Evolutionary conservation across 1,284 basidiomycete species (phyloP).

Genomic region (Rhodotorula sp.): DNA sequence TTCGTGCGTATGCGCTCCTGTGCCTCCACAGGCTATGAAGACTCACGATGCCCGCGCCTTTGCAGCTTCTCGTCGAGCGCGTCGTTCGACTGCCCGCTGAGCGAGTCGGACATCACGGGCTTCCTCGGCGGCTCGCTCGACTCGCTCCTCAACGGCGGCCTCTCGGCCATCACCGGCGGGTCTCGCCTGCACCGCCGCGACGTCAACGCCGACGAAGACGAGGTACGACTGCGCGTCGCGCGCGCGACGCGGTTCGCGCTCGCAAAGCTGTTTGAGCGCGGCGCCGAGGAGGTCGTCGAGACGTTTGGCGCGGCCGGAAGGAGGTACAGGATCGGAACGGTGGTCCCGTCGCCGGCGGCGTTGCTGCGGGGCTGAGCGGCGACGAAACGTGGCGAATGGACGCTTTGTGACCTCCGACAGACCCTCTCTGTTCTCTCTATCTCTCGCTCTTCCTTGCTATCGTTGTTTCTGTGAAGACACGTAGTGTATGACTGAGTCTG

Average conservation of each 20-base stretch:
- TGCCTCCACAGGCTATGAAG: neutral
- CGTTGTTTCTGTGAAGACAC: neutral
- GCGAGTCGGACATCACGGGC: conserved; percentile 33
- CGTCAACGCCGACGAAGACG: neutral
- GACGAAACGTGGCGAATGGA: neutral
- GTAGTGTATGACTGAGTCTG: too few species aligned
- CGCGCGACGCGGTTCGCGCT: conserved; percentile 18
- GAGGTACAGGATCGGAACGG: conserved; percentile 18
- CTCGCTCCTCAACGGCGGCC: conserved; percentile 10
- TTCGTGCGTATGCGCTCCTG: conserved; percentile 16
- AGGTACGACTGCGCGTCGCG: neutral
- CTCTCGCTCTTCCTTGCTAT: neutral
- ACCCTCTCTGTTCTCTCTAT: neutral
- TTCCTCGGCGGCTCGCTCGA: conserved; percentile 25
- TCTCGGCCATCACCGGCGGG: neutral
- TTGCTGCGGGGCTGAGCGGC: neutral
- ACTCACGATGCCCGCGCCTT: too few species aligned
- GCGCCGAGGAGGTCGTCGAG: neutral
- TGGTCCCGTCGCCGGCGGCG: neutral
- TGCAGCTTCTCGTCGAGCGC: conserved; percentile 38
- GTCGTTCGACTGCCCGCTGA: conserved; percentile 42
- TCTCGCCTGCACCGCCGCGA: neutral
- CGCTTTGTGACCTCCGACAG: neutral
- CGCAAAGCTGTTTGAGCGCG: conserved; percentile 7
- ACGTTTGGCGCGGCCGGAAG: conserved; percentile 10